Base-by-base conservation (phyloP, 1,284 basidiomycete species). In the Apiotrichum akiyoshidainum region DNA sequence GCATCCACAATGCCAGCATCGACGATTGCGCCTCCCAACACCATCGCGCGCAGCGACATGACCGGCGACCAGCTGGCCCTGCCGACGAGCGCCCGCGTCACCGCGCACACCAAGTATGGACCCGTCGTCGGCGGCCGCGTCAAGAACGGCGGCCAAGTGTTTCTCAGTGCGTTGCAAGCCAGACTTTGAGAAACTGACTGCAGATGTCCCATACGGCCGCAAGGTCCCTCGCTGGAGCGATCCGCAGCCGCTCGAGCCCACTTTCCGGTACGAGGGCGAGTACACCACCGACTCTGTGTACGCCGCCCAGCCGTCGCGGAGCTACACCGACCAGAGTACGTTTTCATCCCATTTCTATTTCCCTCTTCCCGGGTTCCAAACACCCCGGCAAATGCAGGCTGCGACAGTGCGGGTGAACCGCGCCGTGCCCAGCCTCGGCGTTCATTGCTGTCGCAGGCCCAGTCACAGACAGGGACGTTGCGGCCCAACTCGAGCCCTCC, bases 201-300 rank as follows among this genome's bases (percentile, higher is more conserved):
- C 59, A 89, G 87, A 90, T 77, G 79, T 90, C 35, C 87, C 88
- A 0, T 90, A 87, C 68, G 87, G 84, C 1, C 72, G 86, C 22
- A 82, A 84, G 44, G 86, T 86, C 0, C 73, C 67, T 33, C 81
- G 87, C 33, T 89, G 88, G 68, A 77, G 83, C 51, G 84, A 89
- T 67, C 84, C 87, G 1, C 66, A 80, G 37, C 80, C 83, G 0
- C 74, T 90, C 2, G 84, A 86, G 1, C 50, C 73, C 0, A 74
- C 74, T 39, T 85, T 81, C 70, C 76, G 69, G 11, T 89, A 89
- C 63, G 81, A 84, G 54, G 71, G 79, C 16, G 83, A 85, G 53
- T 89, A 86, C 66, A 81, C 85, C 51, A 68, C 73, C 8, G 88
- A 89, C 70, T 80, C 81, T 31, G 77, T 78, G 41, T 74, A 72